Evolutionary conservation across 768 basidiomycete species (phyloP).

Genomic region (Saitozyma sp.): DNA sequence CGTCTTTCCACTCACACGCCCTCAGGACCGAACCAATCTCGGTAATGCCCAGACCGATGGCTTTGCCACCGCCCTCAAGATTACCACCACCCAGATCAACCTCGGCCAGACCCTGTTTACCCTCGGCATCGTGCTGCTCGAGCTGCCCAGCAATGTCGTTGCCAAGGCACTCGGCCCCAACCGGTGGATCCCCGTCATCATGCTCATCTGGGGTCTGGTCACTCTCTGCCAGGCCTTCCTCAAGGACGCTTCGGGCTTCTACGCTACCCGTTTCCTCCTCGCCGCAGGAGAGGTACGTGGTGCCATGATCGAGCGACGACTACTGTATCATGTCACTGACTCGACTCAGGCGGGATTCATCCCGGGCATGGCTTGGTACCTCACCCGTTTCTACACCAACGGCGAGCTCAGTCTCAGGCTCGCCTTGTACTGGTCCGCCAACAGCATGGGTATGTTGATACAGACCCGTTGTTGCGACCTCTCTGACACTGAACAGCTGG

Average conservation of each 20-base stretch:
- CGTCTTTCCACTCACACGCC: no score
- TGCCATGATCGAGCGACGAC: background rate
- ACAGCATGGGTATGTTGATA: conserved; percentile 1
- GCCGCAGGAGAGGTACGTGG: conserved; percentile 23
- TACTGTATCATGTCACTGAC: background rate
- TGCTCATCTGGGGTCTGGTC: conserved; percentile 42
- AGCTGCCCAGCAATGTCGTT: conserved; percentile 40
- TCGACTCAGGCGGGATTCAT: conserved; percentile 40
- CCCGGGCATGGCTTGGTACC: conserved; percentile 36
- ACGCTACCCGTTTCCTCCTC: conserved; percentile 40
- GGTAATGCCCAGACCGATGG: conserved; percentile 32
- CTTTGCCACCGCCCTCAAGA: conserved; percentile 29
- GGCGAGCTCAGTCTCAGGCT: conserved; percentile 18
- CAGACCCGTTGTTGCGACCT: no score
- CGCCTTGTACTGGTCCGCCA: conserved; percentile 23
- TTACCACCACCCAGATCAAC: conserved; percentile 37
- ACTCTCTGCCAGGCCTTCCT: conserved; percentile 42
- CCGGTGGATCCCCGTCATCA: conserved; percentile 40
- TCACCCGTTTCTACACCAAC: conserved; percentile 38
- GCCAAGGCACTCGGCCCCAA: conserved; percentile 29
- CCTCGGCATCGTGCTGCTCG: conserved; percentile 45
- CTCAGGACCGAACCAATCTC: conserved; percentile 20
- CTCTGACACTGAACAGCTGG: conserved; percentile 2
- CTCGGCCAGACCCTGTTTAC: conserved; percentile 45
- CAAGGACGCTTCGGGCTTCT: conserved; percentile 26